Base-by-base conservation (phyloP, 176 grass and related monocot genomes). In the Themeda triandra region DNA sequence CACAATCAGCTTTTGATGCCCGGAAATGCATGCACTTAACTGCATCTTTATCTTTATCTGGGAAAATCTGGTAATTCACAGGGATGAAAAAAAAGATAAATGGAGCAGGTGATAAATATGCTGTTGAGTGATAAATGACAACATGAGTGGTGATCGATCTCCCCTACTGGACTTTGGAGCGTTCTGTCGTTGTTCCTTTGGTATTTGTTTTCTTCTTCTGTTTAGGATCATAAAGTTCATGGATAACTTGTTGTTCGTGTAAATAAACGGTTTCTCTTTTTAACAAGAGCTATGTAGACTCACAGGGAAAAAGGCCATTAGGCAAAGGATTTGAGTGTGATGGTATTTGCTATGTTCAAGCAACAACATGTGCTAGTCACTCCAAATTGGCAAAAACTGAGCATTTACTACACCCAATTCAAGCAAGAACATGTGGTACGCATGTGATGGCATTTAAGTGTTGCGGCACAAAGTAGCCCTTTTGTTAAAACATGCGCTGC, bases 21-120 rank as follows among this genome's bases (percentile, higher is more conserved):
- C 64, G 89, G 76, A 97, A 86, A 87, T 98, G 89, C 91, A 98
- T 98, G 89, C 80, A 95, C 75, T 98, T 95, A n/a, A 90, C 91
- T n/a, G 86, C 96, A 83, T 95, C 93, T 88, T 90, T 98, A 83
- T 95, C 71, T 83, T 80, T 98, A 82, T 92, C 86, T 49, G 96
- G 90, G 75, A 93, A 95, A 70, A 95, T 92, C 96, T 98, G 84
- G 82, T 48, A 77, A 67, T 44, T 76, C n/a, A n/a, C n/a, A n/a
- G n/a, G n/a, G n/a, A n/a, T n/a, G n/a, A n/a, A n/a, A n/a, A n/a
- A n/a, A n/a, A n/a, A n/a, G n/a, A n/a, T n/a, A n/a, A n/a, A n/a
- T n/a, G n/a, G n/a, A n/a, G n/a, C n/a, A n/a, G n/a, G n/a, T n/a
- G n/a, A n/a, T n/a, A n/a, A n/a, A n/a, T n/a, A n/a, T n/a, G n/a